Evolutionary conservation across 208 protist genomes (phyloP).

Genomic region (Leishmania turanica): DNA sequence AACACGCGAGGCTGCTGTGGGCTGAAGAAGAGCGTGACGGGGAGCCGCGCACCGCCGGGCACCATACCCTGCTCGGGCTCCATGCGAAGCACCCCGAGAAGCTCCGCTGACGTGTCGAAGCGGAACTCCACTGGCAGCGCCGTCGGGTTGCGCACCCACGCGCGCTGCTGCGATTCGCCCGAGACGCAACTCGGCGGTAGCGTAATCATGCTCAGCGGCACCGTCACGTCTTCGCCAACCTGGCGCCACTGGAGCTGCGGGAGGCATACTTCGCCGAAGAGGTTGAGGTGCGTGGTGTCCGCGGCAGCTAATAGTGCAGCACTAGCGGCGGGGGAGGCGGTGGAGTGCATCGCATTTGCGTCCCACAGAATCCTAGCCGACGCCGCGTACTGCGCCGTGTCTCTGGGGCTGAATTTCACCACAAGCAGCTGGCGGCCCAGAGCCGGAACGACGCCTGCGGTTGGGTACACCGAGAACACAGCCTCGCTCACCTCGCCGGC

Average conservation of each 20-base stretch:
- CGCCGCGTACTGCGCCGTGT: slow-evolving; percentile 50
- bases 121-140: slow-evolving; percentile 70
- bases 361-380: slow-evolving; percentile 49
- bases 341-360: slow-evolving; percentile 21
- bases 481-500: slow-evolving; percentile 24
- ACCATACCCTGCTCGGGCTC: slow-evolving; percentile 69
- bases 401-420: slow-evolving; percentile 58
- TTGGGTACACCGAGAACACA: slow-evolving; percentile 58
- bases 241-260: slow-evolving; percentile 42
- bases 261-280: slow-evolving; percentile 64
- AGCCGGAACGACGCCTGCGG: slow-evolving; percentile 58
- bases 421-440: slow-evolving; percentile 51
- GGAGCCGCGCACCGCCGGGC: slow-evolving; percentile 40
- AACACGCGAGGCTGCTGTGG: slow-evolving; percentile 56
- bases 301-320: not conserved
- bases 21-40: slow-evolving; percentile 58
- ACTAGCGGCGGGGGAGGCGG: not conserved
- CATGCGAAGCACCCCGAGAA: slow-evolving; percentile 56
- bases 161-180: slow-evolving; percentile 40
- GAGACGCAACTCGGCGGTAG: slow-evolving; percentile 85
- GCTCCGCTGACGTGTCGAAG: slow-evolving; percentile 43
- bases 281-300: slow-evolving; percentile 39
- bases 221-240: slow-evolving; percentile 28
- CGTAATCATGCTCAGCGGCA: slow-evolving; percentile 41
- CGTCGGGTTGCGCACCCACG: slow-evolving; percentile 81